phyloP scores from a whole-genome alignment of 495 filamentous ascomycete genomes.

The Staphylotrichum longicolle region DNA sequence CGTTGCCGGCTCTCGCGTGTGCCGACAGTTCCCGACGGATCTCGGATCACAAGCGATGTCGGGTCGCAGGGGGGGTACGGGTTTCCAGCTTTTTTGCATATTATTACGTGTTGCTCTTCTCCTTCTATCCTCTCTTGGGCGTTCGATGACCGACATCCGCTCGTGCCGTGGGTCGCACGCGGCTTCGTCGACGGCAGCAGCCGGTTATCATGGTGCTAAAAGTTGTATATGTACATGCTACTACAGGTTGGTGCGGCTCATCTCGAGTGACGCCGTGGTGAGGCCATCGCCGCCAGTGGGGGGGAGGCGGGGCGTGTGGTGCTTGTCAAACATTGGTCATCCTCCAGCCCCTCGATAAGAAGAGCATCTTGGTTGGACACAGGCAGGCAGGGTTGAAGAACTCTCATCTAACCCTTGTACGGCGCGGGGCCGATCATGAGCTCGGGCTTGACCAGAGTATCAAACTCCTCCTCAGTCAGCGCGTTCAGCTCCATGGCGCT shows the following conservation, averaged over 20 bases:
- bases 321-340: not conserved
- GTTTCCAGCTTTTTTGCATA: slow-evolving; percentile 4
- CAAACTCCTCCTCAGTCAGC: slow-evolving; percentile 86
- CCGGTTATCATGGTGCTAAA: not conserved
- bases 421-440: slow-evolving; percentile 87
- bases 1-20: slow-evolving; percentile 17
- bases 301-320: not conserved
- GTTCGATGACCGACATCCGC: slow-evolving; percentile 3
- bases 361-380: not conserved
- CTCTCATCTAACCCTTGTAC: slow-evolving; percentile 40
- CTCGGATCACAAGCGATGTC: slow-evolving; percentile 12
- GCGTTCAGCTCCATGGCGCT: slow-evolving; percentile 92
- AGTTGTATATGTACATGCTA: slow-evolving; percentile 6
- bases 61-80: not conserved
- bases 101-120: not conserved
- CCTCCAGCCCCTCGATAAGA: not conserved
- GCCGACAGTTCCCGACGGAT: slow-evolving; percentile 34
- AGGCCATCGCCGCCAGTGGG: not conserved
- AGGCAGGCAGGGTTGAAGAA: too few species aligned
- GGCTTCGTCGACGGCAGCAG: not conserved
- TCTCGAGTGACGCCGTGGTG: not conserved
- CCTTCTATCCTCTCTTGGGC: not conserved
- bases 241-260: not conserved
- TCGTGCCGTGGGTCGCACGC: not conserved
- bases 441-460: slow-evolving; percentile 87